phyloP scores from a whole-genome alignment of 2,329 filamentous ascomycete species.

The Mollisia scopiformis region DNA sequence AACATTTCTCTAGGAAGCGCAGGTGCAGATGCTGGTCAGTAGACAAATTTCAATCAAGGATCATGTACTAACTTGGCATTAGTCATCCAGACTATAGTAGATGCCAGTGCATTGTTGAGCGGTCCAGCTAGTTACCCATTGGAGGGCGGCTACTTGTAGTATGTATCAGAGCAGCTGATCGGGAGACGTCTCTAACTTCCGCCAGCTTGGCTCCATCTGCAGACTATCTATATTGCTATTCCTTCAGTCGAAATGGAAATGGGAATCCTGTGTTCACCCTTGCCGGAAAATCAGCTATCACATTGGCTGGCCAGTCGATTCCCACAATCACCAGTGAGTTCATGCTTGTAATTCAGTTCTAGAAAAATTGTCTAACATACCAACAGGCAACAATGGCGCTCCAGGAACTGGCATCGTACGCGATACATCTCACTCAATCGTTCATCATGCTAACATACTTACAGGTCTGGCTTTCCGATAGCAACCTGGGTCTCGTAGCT shows the following conservation, averaged over 20 bases:
- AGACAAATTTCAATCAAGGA: no score
- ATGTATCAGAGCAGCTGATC: not conserved
- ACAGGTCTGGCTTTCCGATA: not conserved
- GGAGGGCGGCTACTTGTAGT: slow-evolving; percentile 15
- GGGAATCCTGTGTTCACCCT: slow-evolving; percentile 6
- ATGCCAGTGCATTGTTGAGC: not conserved
- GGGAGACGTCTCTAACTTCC: not conserved
- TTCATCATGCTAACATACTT: not conserved
- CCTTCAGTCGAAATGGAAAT: not conserved
- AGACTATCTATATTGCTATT: slow-evolving; percentile 7
- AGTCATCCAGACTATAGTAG: slow-evolving; percentile 5
- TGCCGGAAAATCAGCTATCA: slow-evolving; percentile 1
- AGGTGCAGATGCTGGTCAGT: not conserved
- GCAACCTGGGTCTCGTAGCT: not conserved
- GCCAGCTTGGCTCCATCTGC: not conserved
- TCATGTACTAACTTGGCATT: not conserved
- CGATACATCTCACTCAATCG: not conserved
- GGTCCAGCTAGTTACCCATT: slow-evolving; percentile 10
- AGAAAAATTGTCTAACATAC: not conserved
- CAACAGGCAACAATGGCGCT: not conserved
- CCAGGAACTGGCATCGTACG: slow-evolving; percentile 9
- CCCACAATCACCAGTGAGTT: slow-evolving; percentile 5
- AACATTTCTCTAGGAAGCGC: not conserved
- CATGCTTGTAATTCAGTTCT: not conserved
- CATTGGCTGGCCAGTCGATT: slow-evolving; percentile 4